Conservation (phyloP, 73 alveolate species). For the Stentor coeruleus region DNA sequence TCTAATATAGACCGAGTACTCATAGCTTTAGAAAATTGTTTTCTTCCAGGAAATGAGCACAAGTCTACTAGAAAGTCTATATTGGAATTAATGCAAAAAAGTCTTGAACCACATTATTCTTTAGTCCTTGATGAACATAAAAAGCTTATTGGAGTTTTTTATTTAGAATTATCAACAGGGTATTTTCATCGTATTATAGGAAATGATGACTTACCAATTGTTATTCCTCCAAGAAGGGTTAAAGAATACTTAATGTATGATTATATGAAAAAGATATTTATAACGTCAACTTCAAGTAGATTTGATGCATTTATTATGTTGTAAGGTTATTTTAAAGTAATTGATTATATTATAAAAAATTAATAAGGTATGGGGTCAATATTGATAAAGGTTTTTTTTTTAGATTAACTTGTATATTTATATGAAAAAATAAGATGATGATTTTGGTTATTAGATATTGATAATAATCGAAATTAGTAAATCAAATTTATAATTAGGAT, state of each 20-base stretch:
- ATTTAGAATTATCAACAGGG: neutral
- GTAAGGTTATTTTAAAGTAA: constrained; percentile 2
- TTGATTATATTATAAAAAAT: no score
- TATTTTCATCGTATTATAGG: neutral
- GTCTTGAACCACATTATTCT: neutral
- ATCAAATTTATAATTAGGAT: no score
- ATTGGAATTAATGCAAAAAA: neutral
- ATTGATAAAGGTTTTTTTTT: no score
- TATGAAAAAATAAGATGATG: no score
- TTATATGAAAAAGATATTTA: neutral
- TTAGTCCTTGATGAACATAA: neutral
- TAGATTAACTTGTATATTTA: no score
- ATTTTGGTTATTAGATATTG: no score
- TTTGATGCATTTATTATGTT: no score
- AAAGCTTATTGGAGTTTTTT: neutral
- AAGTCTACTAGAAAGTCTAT: neutral
- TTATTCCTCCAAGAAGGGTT: neutral
- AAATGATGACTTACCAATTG: neutral
- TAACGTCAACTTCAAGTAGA: neutral
- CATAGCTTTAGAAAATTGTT: neutral
- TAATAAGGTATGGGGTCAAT: no score
- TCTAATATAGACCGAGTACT: neutral
- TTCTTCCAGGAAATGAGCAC: neutral
- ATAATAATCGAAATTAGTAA: no score
- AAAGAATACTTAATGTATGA: neutral